Base-by-base conservation (phyloP, 352 stramenopile genomes). In the Globisporangium solare region DNA sequence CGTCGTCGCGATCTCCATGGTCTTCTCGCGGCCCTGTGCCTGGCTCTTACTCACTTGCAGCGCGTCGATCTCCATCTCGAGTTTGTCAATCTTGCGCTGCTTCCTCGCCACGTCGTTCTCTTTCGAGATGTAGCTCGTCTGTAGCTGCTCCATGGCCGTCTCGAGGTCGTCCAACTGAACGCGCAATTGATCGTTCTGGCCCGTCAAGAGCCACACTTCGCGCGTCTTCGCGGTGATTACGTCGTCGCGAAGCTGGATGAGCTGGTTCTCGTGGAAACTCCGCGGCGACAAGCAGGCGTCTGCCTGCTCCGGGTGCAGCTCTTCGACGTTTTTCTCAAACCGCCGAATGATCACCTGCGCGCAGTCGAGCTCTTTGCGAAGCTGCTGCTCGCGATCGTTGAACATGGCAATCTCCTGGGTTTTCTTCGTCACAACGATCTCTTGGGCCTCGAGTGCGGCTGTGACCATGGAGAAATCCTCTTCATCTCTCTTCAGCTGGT, bases 241-340 rank as follows among this genome's bases (percentile, higher is more conserved):
- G 41, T 93, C 83, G 54, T 93, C 83, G 1, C 83, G 73, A 13
- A 93, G 66, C 41, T 73, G 67, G 37, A 93, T 86, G 22, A 93
- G 67, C 51, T 89, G 76, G 43, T 83, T 86, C 51, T 93, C 83
- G 17, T 61, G 70, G 49, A 86, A 93, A 60, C 80, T 89, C 0
- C 80, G 76, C 24, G 83, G 80, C 10, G 79, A 90, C 8, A 93
- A 55, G 43, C 80, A 89, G 5, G 74, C 83, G 47, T 93, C 83
- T 11, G 66, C 68, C 0, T 58, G 67, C 39, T 76, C 61, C 3
- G 71, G 73, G 12, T 79, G 67, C 42, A 73, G 49, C 0, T 76
- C 61, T 40, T 76, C 70, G 0, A 77, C 71, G 13, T 56, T 74
- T 56, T 80, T 82, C 47, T 87, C 79, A 1, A 83, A 60, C 6